phyloP scores from a whole-genome alignment of 306 rosid genomes.

The Fragaria iinumae region DNA sequence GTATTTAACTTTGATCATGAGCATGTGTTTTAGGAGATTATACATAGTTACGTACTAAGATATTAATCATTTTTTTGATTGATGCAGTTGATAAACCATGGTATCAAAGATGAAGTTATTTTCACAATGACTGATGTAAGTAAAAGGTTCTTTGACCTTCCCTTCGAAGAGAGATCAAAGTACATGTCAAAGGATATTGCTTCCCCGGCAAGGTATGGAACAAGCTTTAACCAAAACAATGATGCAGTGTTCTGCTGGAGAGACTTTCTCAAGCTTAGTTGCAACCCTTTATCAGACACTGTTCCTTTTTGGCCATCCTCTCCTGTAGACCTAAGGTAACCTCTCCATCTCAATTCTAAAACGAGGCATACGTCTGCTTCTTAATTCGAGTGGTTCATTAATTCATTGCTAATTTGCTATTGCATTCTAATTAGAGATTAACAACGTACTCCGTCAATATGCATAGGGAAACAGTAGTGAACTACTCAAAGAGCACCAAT shows the following conservation, averaged over 20 bases:
- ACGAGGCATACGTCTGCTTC: not conserved
- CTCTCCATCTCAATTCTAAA: not conserved
- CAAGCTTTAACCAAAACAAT: conserved; percentile 34
- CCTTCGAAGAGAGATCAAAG: conserved; percentile 28
- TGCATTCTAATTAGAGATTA: not conserved
- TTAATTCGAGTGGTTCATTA: not conserved
- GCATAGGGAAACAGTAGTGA: conserved; percentile 14
- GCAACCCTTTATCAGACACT: conserved; percentile 29
- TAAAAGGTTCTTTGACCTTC: conserved; percentile 26
- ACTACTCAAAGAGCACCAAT: conserved; percentile 10
- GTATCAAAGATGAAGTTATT: conserved; percentile 24
- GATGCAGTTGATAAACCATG: conserved; percentile 35
- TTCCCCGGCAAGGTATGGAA: conserved; percentile 31
- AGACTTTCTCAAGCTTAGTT: conserved; percentile 34
- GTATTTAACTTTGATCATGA: not conserved
- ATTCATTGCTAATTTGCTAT: not conserved
- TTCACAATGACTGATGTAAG: conserved; percentile 18
- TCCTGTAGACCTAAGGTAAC: conserved; percentile 27
- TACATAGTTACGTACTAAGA: not conserved
- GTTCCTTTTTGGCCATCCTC: conserved; percentile 34
- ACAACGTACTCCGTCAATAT: not conserved
- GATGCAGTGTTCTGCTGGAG: conserved; percentile 36
- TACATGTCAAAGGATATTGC: conserved; percentile 30
- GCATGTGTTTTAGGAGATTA: not conserved
- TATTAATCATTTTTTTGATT: not conserved